These are phyloP conservation scores for Penicillium psychrofluorescens DNA, from an alignment of 495 filamentous ascomycete genomes.

Conservation along the genomic window DNA sequence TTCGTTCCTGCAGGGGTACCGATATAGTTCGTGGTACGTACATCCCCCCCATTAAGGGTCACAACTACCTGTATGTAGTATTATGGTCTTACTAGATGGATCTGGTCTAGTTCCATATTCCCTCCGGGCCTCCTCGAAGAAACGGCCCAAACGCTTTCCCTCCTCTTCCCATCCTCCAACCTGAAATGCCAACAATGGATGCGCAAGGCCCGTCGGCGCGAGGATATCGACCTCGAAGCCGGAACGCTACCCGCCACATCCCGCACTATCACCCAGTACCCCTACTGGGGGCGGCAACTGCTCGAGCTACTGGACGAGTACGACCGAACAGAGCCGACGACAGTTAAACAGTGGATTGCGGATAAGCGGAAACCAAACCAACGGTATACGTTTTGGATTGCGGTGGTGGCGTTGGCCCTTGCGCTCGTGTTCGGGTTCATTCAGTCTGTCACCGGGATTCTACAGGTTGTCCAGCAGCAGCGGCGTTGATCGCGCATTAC, in stretches of 20 bases:
- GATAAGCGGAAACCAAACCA: conserved; percentile 18
- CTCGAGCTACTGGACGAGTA: conserved; percentile 8
- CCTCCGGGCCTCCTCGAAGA: conserved; percentile 14
- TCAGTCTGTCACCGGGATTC: conserved; percentile 12
- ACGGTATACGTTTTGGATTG: conserved; percentile 27
- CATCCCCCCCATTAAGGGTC: too few relatives aligned
- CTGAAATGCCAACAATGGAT: conserved; percentile 8
- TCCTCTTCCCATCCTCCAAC: conserved; percentile 14
- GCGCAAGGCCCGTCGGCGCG: conserved; percentile 2
- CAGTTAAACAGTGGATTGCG: conserved; percentile 10
- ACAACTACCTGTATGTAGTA: too few relatives aligned
- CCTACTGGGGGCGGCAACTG: conserved; percentile 11
- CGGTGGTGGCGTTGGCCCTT: conserved; percentile 10
- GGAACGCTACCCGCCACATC: conserved; percentile 1
- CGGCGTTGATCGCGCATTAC: too few relatives aligned
- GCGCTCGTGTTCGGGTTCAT: conserved; percentile 23
- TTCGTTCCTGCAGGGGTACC: conserved; percentile 2
- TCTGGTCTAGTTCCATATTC: conserved; percentile 2
- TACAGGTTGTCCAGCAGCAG: conserved; percentile 1
- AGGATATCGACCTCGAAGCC: conserved; percentile 5
- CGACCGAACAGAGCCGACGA: conserved; percentile 12
- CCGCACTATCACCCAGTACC: conserved; percentile 7
- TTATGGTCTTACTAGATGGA: too few relatives aligned
- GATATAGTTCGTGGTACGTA: background rate
- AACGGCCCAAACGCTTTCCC: conserved; percentile 12